phyloP scores from a whole-genome alignment of 2,329 filamentous ascomycete genomes.

The Apiospora phragmitis region DNA sequence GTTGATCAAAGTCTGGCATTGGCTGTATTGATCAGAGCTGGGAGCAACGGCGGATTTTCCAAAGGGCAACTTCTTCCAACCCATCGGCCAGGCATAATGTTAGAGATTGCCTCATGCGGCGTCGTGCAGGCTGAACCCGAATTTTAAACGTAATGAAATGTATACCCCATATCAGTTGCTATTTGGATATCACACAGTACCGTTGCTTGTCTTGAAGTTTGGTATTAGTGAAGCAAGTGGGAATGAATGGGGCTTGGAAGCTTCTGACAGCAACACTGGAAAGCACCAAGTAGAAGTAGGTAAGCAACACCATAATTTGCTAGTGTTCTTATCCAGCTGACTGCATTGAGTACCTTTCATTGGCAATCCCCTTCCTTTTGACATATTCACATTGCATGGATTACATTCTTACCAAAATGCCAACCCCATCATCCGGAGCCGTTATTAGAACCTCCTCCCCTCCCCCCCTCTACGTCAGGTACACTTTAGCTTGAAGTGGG shows the following conservation, averaged over 20 bases:
- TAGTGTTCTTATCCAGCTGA: neutral
- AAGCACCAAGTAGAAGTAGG: neutral
- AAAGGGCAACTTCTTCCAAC: neutral
- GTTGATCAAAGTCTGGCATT: neutral
- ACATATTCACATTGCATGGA: neutral
- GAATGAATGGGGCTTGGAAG: neutral
- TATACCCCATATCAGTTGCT: neutral
- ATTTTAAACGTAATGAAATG: conserved; percentile 9
- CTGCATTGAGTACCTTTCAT: neutral
- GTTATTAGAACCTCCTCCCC: neutral
- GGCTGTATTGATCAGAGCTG: neutral
- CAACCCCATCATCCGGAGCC: neutral
- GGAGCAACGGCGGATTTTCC: conserved; percentile 1
- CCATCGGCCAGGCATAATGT: neutral
- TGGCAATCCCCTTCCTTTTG: neutral
- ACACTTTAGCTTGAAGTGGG: neutral
- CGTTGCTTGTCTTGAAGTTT: neutral
- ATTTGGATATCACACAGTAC: neutral
- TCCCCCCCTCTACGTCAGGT: neutral
- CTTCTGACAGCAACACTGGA: neutral
- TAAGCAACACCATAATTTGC: neutral
- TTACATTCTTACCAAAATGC: neutral
- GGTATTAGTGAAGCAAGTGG: neutral
- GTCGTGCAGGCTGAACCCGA: conserved; percentile 4
- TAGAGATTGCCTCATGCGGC: conserved; percentile 7